Evolutionary conservation across 2,329 filamentous ascomycete genomes (phyloP).

Genomic region (Truncatella angustata): DNA sequence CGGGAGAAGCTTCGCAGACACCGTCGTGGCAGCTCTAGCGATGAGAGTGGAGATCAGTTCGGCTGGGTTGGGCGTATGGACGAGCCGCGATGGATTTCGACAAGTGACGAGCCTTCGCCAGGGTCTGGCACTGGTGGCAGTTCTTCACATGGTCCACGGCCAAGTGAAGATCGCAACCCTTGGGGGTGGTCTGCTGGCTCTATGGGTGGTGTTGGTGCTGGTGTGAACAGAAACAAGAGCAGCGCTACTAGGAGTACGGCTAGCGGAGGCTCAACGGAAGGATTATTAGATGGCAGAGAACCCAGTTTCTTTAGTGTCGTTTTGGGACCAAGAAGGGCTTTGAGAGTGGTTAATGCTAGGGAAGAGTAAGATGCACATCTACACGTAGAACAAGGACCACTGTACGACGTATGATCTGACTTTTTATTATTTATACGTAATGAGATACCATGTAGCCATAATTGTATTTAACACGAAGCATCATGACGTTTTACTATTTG

Average conservation of each 20-base stretch:
- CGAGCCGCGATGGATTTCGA: slow-evolving; percentile 19
- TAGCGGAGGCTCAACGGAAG: slow-evolving; percentile 33
- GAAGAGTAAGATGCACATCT: slow-evolving; percentile 25
- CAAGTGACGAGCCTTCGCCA: slow-evolving; percentile 21
- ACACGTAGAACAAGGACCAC: not conserved
- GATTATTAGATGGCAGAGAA: slow-evolving; percentile 48
- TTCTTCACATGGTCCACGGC: slow-evolving; percentile 13
- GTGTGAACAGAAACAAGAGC: slow-evolving; percentile 26
- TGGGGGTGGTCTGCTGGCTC: slow-evolving; percentile 20
- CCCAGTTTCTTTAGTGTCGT: slow-evolving; percentile 71
- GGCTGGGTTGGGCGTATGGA: slow-evolving; percentile 26
- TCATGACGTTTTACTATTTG: not conserved
- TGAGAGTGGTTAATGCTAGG: slow-evolving; percentile 63
- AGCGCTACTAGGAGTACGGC: slow-evolving; percentile 33
- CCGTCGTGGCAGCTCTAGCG: slow-evolving; percentile 3
- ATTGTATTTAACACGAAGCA: not conserved
- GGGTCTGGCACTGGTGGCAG: slow-evolving; percentile 12
- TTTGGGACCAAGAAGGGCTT: slow-evolving; percentile 64
- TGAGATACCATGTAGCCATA: not conserved
- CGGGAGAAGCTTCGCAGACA: slow-evolving; percentile 28
- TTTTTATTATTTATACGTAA: not conserved
- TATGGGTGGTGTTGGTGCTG: slow-evolving; percentile 15
- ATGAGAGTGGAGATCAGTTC: slow-evolving; percentile 20
- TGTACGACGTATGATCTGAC: not conserved
- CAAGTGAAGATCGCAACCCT: slow-evolving; percentile 26